A percentile compares a stretch with the other conserved stretches of the same genome.
These are phyloP conservation scores for Cladosporium colombiae DNA, from an alignment of 2,329 filamentous ascomycete species.

Conservation along the genomic window DNA sequence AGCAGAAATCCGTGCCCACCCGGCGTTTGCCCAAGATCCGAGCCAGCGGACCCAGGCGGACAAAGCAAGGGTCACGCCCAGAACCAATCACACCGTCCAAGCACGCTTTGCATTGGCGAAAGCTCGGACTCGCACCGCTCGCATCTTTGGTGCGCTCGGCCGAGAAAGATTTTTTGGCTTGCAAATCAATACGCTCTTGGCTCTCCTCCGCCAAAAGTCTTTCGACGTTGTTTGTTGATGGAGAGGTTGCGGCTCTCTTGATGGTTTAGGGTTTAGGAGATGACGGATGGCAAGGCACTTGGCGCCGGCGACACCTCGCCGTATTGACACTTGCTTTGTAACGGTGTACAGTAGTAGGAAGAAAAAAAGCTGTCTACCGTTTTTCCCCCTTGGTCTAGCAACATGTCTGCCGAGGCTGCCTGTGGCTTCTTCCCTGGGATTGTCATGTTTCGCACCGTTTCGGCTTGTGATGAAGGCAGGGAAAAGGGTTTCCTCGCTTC, in stretches of 20 bases:
- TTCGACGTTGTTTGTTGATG: not conserved
- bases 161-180: not conserved
- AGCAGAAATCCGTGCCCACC: not conserved
- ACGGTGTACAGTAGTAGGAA: not conserved
- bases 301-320: slow-evolving; percentile 15
- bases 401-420: not conserved
- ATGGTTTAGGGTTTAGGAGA: not conserved
- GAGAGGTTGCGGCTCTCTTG: not conserved
- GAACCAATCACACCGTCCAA: not conserved
- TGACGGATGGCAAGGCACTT: not conserved
- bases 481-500: not conserved
- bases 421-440: not conserved
- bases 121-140: slow-evolving; percentile 3
- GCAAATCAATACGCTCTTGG: not conserved
- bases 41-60: not conserved
- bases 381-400: not conserved
- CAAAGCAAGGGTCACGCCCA: slow-evolving; percentile 1
- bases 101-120: not conserved
- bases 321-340: not conserved
- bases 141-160: not conserved
- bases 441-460: not conserved
- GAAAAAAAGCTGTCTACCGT: not conserved
- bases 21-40: slow-evolving; percentile 8
- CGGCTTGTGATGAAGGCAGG: slow-evolving; percentile 1
- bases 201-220: not conserved